Percentiles rank a stretch among this genome's conserved stretches.
Conservation (phyloP, 768 basidiomycete species). For the Agrocybe praecox region DNA sequence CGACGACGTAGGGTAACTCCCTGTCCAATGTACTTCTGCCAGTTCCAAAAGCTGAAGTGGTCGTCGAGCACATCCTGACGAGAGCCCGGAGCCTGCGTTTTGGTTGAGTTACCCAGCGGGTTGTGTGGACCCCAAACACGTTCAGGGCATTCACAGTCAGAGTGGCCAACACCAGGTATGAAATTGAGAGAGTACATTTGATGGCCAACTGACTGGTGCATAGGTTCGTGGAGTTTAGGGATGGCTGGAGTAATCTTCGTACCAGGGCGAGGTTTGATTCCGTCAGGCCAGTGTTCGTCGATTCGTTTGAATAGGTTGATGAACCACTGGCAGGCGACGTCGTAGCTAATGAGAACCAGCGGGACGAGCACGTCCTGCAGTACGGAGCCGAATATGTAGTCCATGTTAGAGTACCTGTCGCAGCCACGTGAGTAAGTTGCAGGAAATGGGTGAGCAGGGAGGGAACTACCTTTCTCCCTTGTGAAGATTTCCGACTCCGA, state of each 20-base stretch:
- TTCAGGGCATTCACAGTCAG: constrained; percentile 1
- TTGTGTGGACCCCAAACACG: background rate
- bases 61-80: background rate
- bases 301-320: background rate
- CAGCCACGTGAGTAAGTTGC: background rate
- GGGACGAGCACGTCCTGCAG: background rate
- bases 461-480: background rate
- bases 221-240: background rate
- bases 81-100: background rate
- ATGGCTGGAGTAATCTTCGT: background rate
- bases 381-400: background rate
- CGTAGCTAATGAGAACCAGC: background rate
- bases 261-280: background rate
- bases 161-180: background rate
- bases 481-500: background rate
- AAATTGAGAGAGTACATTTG: background rate
- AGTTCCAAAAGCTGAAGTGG: constrained; percentile 2
- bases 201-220: background rate
- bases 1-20: background rate
- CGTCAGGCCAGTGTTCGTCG: background rate
- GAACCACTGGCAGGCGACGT: background rate
- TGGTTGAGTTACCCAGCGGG: background rate
- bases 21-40: background rate
- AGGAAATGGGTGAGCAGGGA: background rate
- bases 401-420: background rate